Conservation (phyloP, 2,329 filamentous ascomycete genomes). For the Sclerotiophoma versabilis region DNA sequence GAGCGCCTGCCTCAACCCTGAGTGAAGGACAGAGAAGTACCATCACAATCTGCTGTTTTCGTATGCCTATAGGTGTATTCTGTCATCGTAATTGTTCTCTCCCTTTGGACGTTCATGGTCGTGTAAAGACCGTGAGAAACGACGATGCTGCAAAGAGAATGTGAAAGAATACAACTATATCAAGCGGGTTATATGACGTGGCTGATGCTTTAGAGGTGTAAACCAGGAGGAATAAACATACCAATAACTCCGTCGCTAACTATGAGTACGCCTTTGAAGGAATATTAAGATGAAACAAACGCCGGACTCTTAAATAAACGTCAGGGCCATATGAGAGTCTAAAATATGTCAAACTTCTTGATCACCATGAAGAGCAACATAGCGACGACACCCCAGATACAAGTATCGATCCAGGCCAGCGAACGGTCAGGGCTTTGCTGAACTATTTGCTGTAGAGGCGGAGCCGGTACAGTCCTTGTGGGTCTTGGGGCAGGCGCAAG, state of each 20-base stretch:
- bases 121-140: no score
- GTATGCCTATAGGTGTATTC: no score
- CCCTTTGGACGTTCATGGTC: no score
- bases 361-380: slow-evolving; percentile 74
- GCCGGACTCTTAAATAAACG: background rate
- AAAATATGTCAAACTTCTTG: slow-evolving; percentile 50
- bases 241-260: background rate
- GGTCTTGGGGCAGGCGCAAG: slow-evolving; percentile 13
- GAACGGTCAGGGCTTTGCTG: slow-evolving; percentile 59
- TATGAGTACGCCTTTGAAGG: background rate
- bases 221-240: background rate
- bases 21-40: no score
- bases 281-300: background rate
- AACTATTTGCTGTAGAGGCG: slow-evolving; percentile 25
- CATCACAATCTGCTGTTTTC: no score
- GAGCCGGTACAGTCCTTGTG: slow-evolving; percentile 23
- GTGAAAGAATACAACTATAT: no score
- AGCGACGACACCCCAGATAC: slow-evolving; percentile 76
- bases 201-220: no score
- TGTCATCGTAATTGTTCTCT: no score
- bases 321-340: background rate
- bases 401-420: slow-evolving; percentile 79
- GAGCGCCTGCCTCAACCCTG: no score
- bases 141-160: no score
- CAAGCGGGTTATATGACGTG: no score